Evolutionary conservation across 345 rosid genomes (phyloP).

Genomic region (Camelina sativa): DNA sequence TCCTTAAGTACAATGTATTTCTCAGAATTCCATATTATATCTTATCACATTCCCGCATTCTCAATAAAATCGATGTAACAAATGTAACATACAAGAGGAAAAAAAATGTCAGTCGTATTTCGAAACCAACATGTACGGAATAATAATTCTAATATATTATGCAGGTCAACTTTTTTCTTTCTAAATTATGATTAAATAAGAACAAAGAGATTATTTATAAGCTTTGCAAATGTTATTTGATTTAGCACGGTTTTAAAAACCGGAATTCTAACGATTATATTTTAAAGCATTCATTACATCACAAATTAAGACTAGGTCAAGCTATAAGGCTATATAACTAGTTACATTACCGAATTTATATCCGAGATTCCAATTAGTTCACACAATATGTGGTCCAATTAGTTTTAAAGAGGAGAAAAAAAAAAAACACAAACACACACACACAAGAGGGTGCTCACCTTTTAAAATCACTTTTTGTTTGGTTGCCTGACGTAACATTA

Average conservation of each 20-base stretch:
- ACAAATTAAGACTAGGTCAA: not conserved
- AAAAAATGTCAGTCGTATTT: not conserved
- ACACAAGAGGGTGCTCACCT: slow-evolving; percentile 13
- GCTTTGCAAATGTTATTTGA: not conserved
- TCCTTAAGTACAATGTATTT: not conserved
- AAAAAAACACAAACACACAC: too few species aligned
- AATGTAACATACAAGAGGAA: not conserved
- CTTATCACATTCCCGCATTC: not conserved
- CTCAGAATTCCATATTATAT: not conserved
- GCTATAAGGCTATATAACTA: not conserved
- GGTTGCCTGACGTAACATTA: slow-evolving; percentile 40
- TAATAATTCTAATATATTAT: too few species aligned
- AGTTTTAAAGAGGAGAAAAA: not conserved
- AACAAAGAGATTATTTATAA: not conserved
- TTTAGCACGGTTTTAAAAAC: not conserved
- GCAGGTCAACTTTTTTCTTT: too few species aligned
- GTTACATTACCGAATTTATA: not conserved
- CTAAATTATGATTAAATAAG: not conserved
- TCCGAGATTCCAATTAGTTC: too few species aligned
- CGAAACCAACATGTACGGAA: not conserved
- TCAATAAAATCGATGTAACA: not conserved
- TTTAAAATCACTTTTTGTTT: slow-evolving; percentile 10
- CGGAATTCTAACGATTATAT: not conserved
- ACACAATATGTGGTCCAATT: not conserved
- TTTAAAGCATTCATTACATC: not conserved